Evolutionary conservation across 768 basidiomycete genomes (phyloP).

Genomic region (Tulasnella sp.): DNA sequence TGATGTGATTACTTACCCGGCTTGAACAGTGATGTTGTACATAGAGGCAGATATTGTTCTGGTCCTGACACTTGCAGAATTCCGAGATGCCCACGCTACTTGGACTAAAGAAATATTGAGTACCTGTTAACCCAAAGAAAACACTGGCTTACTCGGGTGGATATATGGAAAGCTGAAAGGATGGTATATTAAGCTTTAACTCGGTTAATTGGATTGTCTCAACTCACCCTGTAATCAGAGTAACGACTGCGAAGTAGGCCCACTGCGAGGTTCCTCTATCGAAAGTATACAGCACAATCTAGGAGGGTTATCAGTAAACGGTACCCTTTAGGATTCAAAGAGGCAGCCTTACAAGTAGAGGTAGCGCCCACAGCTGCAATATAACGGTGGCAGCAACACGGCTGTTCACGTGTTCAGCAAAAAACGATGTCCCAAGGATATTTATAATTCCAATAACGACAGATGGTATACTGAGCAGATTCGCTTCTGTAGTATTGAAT

Average conservation of each 20-base stretch:
- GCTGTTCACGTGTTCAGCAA: constrained; percentile 45
- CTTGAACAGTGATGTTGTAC: constrained; percentile 58
- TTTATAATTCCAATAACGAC: constrained; percentile 35
- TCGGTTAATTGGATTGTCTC: too few species aligned
- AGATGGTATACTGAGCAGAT: constrained; percentile 49
- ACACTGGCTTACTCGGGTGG: too few species aligned
- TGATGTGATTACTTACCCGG: constrained; percentile 21
- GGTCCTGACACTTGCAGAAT: constrained; percentile 46
- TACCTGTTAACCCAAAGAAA: too few species aligned
- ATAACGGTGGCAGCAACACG: constrained; percentile 41
- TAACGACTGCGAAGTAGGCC: not conserved
- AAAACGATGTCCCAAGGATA: constrained; percentile 29
- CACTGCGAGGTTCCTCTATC: constrained; percentile 19
- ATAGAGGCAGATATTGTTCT: constrained; percentile 35
- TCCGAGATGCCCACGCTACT: constrained; percentile 46
- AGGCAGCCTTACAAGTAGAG: too few species aligned
- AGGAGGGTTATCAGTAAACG: too few species aligned
- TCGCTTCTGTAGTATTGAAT: constrained; percentile 49
- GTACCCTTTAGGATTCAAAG: constrained; percentile 33
- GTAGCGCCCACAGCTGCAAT: constrained; percentile 49
- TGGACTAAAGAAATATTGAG: constrained; percentile 9
- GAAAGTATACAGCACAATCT: too few species aligned
- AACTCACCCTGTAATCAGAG: constrained; percentile 17
- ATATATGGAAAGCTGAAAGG: too few species aligned
- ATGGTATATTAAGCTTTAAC: too few species aligned